Evolutionary conservation across 2,329 filamentous ascomycete species (phyloP).

Genomic region (Aschersonia sp.): DNA sequence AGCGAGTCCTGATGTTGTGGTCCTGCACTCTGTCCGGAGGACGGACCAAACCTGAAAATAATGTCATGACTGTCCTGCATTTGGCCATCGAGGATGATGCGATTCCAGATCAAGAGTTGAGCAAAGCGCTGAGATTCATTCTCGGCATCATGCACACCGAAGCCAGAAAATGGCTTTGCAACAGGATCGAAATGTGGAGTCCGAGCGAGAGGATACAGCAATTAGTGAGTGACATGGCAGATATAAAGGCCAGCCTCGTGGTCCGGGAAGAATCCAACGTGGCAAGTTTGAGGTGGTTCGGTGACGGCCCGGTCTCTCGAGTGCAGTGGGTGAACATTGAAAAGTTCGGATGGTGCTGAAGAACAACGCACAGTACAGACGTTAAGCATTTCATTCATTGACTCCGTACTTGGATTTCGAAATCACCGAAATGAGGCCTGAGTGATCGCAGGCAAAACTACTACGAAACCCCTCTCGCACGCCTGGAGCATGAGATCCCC

Average conservation of each 20-base stretch:
- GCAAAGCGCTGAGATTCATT: slow-evolving; percentile 43
- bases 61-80: slow-evolving; percentile 55
- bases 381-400: background rate
- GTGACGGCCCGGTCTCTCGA: slow-evolving; percentile 30
- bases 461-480: background rate
- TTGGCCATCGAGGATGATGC: slow-evolving; percentile 47
- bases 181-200: slow-evolving; percentile 71
- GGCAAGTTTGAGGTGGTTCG: slow-evolving; percentile 59
- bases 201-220: slow-evolving; percentile 40
- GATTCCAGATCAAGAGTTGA: slow-evolving; percentile 26
- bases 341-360: slow-evolving; percentile 63
- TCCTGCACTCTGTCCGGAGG: slow-evolving; percentile 49
- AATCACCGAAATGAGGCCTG: too few relatives aligned
- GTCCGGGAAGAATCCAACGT: slow-evolving; percentile 53
- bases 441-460: too few relatives aligned
- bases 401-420: background rate
- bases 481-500: background rate
- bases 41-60: slow-evolving; percentile 37
- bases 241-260: slow-evolving; percentile 33
- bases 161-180: slow-evolving; percentile 57
- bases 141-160: slow-evolving; percentile 53
- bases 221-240: slow-evolving; percentile 28
- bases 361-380: background rate
- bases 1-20: slow-evolving; percentile 63
- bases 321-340: slow-evolving; percentile 64